Base-by-base conservation (phyloP, 2,329 filamentous ascomycete genomes). In the Aureobasidium sp. region DNA sequence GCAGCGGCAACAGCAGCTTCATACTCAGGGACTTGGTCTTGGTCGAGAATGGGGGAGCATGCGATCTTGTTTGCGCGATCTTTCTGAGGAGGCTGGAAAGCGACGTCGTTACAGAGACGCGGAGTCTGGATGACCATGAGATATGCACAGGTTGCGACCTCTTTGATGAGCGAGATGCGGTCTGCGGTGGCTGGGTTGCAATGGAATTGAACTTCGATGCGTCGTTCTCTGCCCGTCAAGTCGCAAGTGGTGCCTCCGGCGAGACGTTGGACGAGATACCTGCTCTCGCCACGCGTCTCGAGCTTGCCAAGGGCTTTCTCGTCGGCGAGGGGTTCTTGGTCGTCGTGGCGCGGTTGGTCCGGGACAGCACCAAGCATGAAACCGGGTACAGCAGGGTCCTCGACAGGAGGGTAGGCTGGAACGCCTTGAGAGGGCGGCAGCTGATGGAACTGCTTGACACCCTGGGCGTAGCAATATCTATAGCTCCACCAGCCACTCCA, bases 401-500 rank as follows among this genome's bases (percentile, higher is more conserved):
- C 87, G 49, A 87, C 81, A 0, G 92, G 92, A 27, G 90, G 87
- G 66, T 84, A 87, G 31, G 79, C 75, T 1, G 84, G 83, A 12
- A 88, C 84, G 3, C 87, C 86, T 64, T 86, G 85, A 48, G 84
- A 82, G 2, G 85, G 85, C 0, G 90, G 84, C 63, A 93, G 77
- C 48, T 91, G 90, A 73, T 97, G 92, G 75, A 95, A 97, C 75
- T 97, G 92, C 70, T 90, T 88, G 65, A 97, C 87, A 66, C 93
- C 86, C 65, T 87, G 83, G 71, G 90, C 90, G 76, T 96, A 94
- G 79, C 92, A 97, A 74, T 96, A 96, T 68, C 87, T 89, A 76
- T 97, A 97, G 71, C 89, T 94, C 92, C 92, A 97, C 92, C 92
- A 97, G 0, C 92, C 92, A 0, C 86, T 89, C 66, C 91, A 77